These are phyloP conservation scores for cucumber (Cucumis sativus) DNA, from an alignment of 306 rosid genomes.

Conservation along the genomic window Cucumber_9930_V3 NC_026656.2:2923001-2923500, in stretches of 20 bases:
- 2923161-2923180: too few species aligned
- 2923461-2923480: conserved; percentile 57
- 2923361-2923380: conserved; percentile 47
- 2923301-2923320: neutral
- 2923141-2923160: too few species aligned
- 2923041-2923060: too few species aligned
- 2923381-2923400: conserved; percentile 62
- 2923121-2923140: too few species aligned
- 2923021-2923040: neutral
- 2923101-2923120: too few species aligned
- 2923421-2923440: conserved; percentile 13
- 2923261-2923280: neutral
- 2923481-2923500: conserved; percentile 33
- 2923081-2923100: too few species aligned
- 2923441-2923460: conserved; percentile 42
- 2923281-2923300: neutral
- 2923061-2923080: too few species aligned
- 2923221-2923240: neutral
- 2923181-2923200: neutral
- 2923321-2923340: conserved; percentile 84
- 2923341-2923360: conserved; percentile 88
- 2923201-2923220: neutral
- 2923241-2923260: too few species aligned
- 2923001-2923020: neutral
- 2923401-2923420: conserved; percentile 51